These are phyloP conservation scores for Penicillium sp. DNA, from an alignment of 2,329 filamentous ascomycete species.

Conservation along the genomic window DNA sequence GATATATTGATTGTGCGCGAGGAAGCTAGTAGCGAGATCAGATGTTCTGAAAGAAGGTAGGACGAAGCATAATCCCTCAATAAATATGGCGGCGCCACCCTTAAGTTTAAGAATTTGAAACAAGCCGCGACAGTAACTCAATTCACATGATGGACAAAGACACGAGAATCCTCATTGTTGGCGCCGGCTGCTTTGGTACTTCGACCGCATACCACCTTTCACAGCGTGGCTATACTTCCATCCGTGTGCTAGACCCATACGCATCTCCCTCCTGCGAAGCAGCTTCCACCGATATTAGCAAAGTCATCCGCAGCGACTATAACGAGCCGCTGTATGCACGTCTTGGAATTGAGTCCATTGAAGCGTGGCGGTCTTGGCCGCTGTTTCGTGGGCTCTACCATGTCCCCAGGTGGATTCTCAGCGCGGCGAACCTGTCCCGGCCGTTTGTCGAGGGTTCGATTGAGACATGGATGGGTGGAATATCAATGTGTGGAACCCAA, in stretches of 20 bases:
- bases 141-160: conserved; percentile 2
- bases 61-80: neutral
- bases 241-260: conserved; percentile 9
- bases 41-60: neutral
- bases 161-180: conserved; percentile 8
- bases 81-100: conserved; percentile 3
- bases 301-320: conserved; percentile 23
- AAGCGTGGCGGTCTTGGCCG: conserved; percentile 8
- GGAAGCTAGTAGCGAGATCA: conserved; percentile 4
- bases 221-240: conserved; percentile 7
- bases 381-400: conserved; percentile 20
- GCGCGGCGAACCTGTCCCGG: conserved; percentile 15
- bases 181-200: conserved; percentile 11
- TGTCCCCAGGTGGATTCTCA: conserved; percentile 18
- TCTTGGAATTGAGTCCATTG: conserved; percentile 18
- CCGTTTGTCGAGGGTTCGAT: conserved; percentile 19
- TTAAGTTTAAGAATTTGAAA: neutral
- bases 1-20: neutral
- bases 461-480: conserved; percentile 21
- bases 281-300: conserved; percentile 21
- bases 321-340: conserved; percentile 20
- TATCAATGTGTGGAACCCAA: conserved; percentile 20
- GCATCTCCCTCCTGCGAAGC: conserved; percentile 18
- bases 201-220: conserved; percentile 14
- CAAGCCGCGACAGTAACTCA: neutral